Base-by-base conservation (phyloP, 1,139 yeast species). In the Geotrichum reessii region DNA sequence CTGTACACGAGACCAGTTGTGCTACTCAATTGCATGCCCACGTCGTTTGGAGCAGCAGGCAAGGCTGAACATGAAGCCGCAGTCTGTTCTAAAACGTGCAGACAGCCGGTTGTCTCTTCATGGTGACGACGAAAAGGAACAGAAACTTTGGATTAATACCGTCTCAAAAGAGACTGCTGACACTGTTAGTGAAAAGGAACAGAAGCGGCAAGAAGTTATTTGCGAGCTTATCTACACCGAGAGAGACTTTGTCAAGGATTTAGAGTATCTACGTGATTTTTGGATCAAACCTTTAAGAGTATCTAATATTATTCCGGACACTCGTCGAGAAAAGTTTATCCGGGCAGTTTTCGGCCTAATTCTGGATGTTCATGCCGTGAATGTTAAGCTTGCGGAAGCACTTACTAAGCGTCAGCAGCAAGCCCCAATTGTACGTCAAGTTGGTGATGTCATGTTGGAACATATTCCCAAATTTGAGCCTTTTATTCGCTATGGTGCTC, bases 21-120 rank as follows among this genome's bases (percentile, higher is more conserved):
- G 99, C 74, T 93, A 93, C 73, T 87, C 96, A 57, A 92, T 93
- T 65, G 95, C 97, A n/a, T 93, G 99, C 74, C 99, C 99, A 11
- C 81, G 97, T 65, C 81, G 99, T 64, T 77, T 93, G 55, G 99
- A 93, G 73, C 99, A 93, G 71, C 98, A 93, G 70, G 97, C 97
- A 1, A 79, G 98, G 60, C 79, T 90, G 61, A 90, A 91, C 67
- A 79, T 89, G 82, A 89, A 90, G 71, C 91, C 95, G 7, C 88
- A 88, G 67, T 93, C 96, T 47, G 96, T 95, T 0, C 79, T 93
- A 66, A 83, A 85, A 64, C 78, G 96, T 50, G 91, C 95, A 7
- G 95, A 89, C 53, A 85, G 93, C 7, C 79, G 89, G 66, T 79
- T 90, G 31, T 86, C 96, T 1, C 73, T 89, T 52, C 86, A 86